phyloP scores from a whole-genome alignment of 2,329 filamentous ascomycete species.

The Penicillium sp. region DNA sequence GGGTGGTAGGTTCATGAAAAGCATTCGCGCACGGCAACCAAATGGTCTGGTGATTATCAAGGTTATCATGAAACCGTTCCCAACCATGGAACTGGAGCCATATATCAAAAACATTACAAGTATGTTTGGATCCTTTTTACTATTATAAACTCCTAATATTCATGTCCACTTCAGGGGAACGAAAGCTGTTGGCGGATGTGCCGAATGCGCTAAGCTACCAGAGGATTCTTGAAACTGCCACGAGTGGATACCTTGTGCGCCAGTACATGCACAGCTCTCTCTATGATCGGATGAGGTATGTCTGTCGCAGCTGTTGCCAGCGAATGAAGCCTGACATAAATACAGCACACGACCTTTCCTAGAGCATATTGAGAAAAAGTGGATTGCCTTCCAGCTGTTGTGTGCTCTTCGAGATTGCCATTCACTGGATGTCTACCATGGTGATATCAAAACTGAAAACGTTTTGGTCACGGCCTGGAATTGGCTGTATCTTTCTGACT shows the following conservation, averaged over 20 bases:
- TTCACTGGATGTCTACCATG: constrained; percentile 83
- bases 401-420: constrained; percentile 92
- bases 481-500: constrained; percentile 97
- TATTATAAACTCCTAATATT: not conserved
- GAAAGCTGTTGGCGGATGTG: constrained; percentile 73
- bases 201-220: constrained; percentile 91
- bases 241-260: constrained; percentile 86
- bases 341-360: constrained; percentile 86
- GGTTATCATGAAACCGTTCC: constrained; percentile 88
- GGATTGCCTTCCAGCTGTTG: constrained; percentile 92
- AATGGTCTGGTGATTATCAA: constrained; percentile 93
- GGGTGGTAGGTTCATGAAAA: constrained; percentile 93
- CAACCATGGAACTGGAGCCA: constrained; percentile 72
- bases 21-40: constrained; percentile 82
- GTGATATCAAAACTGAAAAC: constrained; percentile 98
- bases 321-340: constrained; percentile 25
- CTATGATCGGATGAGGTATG: constrained; percentile 79
- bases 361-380: constrained; percentile 98
- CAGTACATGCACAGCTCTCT: constrained; percentile 96
- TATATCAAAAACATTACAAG: constrained; percentile 75
- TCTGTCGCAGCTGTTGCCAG: not conserved
- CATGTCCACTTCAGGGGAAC: constrained; percentile 59
- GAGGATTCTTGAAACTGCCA: constrained; percentile 84
- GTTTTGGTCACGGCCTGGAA: constrained; percentile 98
- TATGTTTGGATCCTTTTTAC: constrained; percentile 44